phyloP scores from a whole-genome alignment of 2,329 filamentous ascomycete genomes.

The Xenoacremonium recifei region DNA sequence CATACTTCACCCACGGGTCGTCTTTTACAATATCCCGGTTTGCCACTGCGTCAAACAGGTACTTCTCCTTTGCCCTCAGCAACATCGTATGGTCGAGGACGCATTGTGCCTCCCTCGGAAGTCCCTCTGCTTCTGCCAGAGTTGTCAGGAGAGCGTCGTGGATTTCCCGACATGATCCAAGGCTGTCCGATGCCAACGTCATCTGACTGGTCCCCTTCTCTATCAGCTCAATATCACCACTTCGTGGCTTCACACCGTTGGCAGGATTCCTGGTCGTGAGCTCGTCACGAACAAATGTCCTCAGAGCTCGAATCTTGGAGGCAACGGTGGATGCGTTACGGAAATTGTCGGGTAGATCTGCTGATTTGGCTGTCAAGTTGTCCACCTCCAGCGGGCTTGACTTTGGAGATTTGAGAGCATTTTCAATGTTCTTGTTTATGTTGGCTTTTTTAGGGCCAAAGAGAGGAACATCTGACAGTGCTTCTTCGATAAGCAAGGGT shows the following conservation, averaged over 20 bases:
- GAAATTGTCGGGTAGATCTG: conserved; percentile 41
- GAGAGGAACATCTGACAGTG: conserved; percentile 52
- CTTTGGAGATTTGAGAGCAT: conserved; percentile 36
- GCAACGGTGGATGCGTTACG: conserved; percentile 41
- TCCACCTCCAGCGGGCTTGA: conserved; percentile 33
- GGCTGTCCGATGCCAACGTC: conserved; percentile 36
- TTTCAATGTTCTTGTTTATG: conserved; percentile 41
- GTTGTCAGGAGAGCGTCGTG: conserved; percentile 54
- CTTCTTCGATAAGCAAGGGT: conserved; percentile 52
- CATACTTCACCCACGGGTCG: conserved; percentile 71
- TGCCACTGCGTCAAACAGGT: conserved; percentile 60
- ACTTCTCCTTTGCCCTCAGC: conserved; percentile 58
- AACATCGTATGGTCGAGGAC: conserved; percentile 58
- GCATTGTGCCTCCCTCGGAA: conserved; percentile 50
- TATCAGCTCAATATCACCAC: conserved; percentile 23
- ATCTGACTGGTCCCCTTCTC: conserved; percentile 35
- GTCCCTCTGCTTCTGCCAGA: conserved; percentile 42
- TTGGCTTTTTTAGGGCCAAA: conserved; percentile 53
- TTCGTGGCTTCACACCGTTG: conserved; percentile 24
- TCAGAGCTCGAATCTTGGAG: conserved; percentile 48
- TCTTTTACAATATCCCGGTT: conserved; percentile 69
- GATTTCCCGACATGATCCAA: conserved; percentile 52
- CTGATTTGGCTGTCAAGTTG: conserved; percentile 34
- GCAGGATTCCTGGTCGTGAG: conserved; percentile 16
- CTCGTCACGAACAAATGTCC: conserved; percentile 36